These are phyloP conservation scores for Talaromyces sp. DNA, from an alignment of 2,329 filamentous ascomycete species.

Conservation along the genomic window DNA sequence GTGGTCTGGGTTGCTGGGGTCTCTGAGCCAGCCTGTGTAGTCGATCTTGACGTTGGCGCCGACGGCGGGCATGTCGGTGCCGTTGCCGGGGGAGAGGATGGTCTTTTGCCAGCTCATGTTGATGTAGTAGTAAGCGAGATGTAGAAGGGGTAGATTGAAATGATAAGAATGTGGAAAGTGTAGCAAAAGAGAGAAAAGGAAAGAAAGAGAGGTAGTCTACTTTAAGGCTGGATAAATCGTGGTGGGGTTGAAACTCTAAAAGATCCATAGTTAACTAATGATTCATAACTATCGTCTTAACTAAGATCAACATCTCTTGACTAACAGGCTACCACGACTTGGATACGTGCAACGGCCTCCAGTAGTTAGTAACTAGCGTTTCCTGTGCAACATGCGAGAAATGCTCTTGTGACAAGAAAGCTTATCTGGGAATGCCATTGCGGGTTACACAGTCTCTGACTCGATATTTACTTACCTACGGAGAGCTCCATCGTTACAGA, in stretches of 20 bases:
- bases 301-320: not conserved
- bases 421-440: not conserved
- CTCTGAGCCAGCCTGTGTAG: conserved; percentile 86
- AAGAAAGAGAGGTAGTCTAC: not conserved
- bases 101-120: conserved; percentile 67
- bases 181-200: not conserved
- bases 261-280: not conserved
- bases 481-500: not conserved
- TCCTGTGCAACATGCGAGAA: not conserved
- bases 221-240: conserved; percentile 13
- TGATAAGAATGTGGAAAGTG: not conserved
- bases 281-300: not conserved
- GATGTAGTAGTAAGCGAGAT: not conserved
- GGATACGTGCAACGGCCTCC: not conserved
- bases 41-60: conserved; percentile 81
- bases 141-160: not conserved
- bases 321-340: not conserved
- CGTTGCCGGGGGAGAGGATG: conserved; percentile 60
- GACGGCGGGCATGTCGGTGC: conserved; percentile 57
- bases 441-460: not conserved
- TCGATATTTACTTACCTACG: not conserved
- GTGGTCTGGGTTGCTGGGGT: conserved; percentile 60
- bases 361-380: not conserved
- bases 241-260: conserved; percentile 13
- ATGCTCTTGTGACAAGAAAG: not conserved